Percentiles rank a stretch among this genome's conserved stretches.
Evolutionary conservation across 179 eudicot species (phyloP).

Genomic region (Beta corolliflora): DNA sequence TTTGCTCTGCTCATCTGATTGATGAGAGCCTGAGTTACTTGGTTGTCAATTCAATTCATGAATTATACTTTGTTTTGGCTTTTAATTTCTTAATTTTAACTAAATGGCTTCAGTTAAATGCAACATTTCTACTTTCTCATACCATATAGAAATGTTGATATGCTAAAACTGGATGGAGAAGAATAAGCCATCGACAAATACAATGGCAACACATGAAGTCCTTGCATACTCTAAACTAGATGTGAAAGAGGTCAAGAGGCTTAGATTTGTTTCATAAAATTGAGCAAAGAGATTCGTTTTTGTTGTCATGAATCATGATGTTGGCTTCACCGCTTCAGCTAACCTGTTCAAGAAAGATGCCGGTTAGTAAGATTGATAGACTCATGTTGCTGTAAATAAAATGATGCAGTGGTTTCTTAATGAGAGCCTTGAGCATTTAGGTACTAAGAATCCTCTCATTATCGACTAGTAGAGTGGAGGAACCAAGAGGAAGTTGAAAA

Average conservation of each 20-base stretch:
- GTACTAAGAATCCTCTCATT: neutral
- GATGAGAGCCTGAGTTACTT: neutral
- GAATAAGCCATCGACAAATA: too few relatives aligned
- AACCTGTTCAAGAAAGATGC: neutral
- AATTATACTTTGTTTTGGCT: neutral
- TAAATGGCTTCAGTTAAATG: neutral
- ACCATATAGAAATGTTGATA: neutral
- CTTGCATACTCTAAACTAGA: neutral
- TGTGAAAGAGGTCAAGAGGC: neutral
- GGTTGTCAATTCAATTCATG: neutral
- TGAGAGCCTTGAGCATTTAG: neutral
- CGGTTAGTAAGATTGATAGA: neutral
- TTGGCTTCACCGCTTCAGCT: neutral
- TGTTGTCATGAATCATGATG: neutral
- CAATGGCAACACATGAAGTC: neutral
- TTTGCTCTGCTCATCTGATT: neutral
- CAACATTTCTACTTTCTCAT: neutral
- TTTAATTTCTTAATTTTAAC: neutral
- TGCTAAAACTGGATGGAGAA: neutral
- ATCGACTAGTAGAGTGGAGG: neutral
- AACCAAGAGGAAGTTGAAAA: too few relatives aligned
- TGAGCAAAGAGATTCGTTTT: neutral
- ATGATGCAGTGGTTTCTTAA: neutral
- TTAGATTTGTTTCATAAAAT: neutral
- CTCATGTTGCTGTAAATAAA: neutral